Evolutionary conservation across 2,329 filamentous ascomycete species (phyloP), one percentile per base, ranked within the genome.

Genomic region (Aspergillus nomiae): DNA sequence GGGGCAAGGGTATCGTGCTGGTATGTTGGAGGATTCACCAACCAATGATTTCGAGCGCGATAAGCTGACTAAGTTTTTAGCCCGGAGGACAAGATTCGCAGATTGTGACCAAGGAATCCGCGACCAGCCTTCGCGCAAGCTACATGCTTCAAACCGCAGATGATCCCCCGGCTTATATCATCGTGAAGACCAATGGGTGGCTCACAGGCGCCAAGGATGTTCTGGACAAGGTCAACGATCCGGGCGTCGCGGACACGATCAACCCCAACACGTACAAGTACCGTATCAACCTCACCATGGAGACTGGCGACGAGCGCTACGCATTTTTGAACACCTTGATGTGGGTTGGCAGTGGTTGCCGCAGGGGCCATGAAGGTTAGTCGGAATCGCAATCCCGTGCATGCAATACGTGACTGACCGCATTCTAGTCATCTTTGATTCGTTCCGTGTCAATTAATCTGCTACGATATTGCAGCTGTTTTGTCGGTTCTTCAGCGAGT

Each of bases 1-100:
- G 82, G 82, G 82, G 82, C 14, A 83, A 83, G 68, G 83, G 83
- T 30, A 80, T 83, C 58, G 77, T 84, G 61, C 70, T 84, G 74
- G 81, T 83, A 74, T 71, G 77, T 70, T 7, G 19, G n/a, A 38
- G n/a, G 1, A 14, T 36, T 26, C 4, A 12, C 21, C 24, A 28
- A 12, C 21, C 24, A 28, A 53, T 28, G 12, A 7, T 6, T 51
- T 24, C 14, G 4, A 24, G 51, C 21, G 24, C 34, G 9, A 28
- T 36, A 51, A 58, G 50, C 68, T 70, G 59, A 71, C 50, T 7
- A 21, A 12, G 19, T 51, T 62, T 62, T 50, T 59, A 83, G 80
- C 82, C 82, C 57, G 82, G 82, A 50, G 82, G 82, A 51, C 82
- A 83, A 76, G 82, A 83, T 67, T 81, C 80, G 26, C 82, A 84